Evolutionary conservation across 2,329 filamentous ascomycete species (phyloP).

Genomic region (Botrytis fragariae): DNA sequence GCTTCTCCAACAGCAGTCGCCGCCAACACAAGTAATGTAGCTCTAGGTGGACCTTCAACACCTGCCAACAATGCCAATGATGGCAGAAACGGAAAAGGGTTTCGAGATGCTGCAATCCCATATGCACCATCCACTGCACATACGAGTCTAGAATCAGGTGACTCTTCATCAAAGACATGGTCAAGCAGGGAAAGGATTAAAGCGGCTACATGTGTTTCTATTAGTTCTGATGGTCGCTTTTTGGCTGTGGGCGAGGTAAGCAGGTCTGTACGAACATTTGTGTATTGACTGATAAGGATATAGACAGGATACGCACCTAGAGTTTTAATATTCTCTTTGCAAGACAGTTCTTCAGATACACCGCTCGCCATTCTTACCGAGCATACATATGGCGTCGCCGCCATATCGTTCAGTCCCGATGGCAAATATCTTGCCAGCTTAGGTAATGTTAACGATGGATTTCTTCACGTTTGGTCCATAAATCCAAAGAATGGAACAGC

Average conservation of each 20-base stretch:
- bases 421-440: constrained; percentile 84
- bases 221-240: constrained; percentile 83
- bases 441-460: constrained; percentile 87
- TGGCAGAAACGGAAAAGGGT: constrained; percentile 55
- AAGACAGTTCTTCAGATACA: constrained; percentile 74
- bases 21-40: constrained; percentile 51
- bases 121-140: constrained; percentile 40
- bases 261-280: constrained; percentile 22
- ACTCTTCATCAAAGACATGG: constrained; percentile 73
- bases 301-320: constrained; percentile 87
- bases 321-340: constrained; percentile 83
- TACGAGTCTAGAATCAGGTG: constrained; percentile 52
- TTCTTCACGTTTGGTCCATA: constrained; percentile 86
- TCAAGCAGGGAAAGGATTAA: constrained; percentile 91
- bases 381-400: constrained; percentile 84
- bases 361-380: constrained; percentile 85
- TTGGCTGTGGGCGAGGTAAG: constrained; percentile 82
- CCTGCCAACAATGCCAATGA: constrained; percentile 60
- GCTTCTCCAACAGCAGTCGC: constrained; percentile 77
- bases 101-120: constrained; percentile 46
- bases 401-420: constrained; percentile 85
- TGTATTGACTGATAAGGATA: constrained; percentile 34
- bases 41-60: constrained; percentile 51
- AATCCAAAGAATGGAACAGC: constrained; percentile 79
- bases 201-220: constrained; percentile 83